phyloP scores from a whole-genome alignment of 139 green algal genomes.

The Astrephomene gubernaculifera region DNA sequence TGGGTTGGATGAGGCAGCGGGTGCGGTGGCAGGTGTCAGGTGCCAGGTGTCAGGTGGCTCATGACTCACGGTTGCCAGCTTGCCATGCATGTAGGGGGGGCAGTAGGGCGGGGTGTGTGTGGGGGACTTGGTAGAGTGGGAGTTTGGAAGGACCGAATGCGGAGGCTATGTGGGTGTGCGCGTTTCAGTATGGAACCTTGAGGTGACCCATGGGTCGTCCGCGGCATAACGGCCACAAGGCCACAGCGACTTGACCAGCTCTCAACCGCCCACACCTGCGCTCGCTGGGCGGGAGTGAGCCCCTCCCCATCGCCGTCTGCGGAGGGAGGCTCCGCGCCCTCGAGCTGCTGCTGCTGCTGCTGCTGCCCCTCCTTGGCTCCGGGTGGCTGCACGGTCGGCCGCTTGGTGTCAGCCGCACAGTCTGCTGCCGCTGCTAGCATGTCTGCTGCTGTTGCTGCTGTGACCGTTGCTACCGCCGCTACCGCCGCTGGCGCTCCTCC shows the following conservation, averaged over 20 bases:
- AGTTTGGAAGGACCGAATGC: background rate
- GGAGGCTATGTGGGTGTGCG: background rate
- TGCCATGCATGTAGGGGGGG: background rate
- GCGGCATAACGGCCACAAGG: background rate
- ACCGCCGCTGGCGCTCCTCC: background rate
- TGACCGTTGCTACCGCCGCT: background rate
- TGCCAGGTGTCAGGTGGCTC: background rate
- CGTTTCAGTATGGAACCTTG: background rate
- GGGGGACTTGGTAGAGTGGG: background rate
- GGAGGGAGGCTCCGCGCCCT: too few species aligned
- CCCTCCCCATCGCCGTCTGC: too few species aligned
- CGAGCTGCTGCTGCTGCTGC: background rate
- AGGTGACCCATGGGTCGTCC: background rate
- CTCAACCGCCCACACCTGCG: slow-evolving; percentile 4
- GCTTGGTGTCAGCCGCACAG: too few species aligned
- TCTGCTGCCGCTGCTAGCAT: background rate
- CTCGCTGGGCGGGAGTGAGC: slow-evolving; percentile 11
- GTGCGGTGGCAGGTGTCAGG: background rate
- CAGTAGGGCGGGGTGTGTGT: background rate
- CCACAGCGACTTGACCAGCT: too few species aligned
- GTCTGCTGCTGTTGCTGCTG: background rate
- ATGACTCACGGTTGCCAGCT: background rate
- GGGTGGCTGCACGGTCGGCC: too few species aligned
- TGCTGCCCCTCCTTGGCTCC: background rate
- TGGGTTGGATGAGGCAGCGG: too few species aligned